Evolutionary conservation across 139 green algal species (phyloP), one percentile per base, ranked within the genome.

Genomic region (Mychonastes homosphaera): DNA sequence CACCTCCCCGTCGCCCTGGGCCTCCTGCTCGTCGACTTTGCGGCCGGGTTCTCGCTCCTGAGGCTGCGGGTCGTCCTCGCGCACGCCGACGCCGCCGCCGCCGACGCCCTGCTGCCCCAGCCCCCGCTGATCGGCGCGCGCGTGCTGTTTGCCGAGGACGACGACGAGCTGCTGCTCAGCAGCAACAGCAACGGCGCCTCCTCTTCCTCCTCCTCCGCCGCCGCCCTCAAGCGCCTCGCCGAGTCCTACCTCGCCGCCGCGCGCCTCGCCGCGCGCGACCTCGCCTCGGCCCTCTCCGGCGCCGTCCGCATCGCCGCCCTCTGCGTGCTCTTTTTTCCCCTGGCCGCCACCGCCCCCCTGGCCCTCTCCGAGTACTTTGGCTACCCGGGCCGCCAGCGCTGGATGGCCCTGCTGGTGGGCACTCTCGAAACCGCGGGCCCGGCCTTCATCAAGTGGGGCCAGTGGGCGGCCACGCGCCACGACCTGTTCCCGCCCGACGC

Each of bases 381-480:
- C n/a, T n/a, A n/a, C n/a, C n/a, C n/a, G n/a, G n/a, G n/a, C 24
- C 55, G 66, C 44, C 2, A 28, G 7, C 29, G 46, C 36, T 80
- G 74, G 74, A 45, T 82, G 59, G 48, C 30, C 30, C 58, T 79
- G 48, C 43, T 69, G 4, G 19, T 30, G 30, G 13, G 39, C 23
- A 71, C 40, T 24, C 13, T 64, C 44, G 57, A 64, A 23, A 23
- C 47, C 0, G 54, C 57, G 21, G 57, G 57, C 6, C 57, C 84
- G 43, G 62, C 56, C 8, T 70, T 70, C 16, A 62, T 62, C 61
- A 96, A 96, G 76, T 97, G 89, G 87, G 91, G 91, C 3, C 91
- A 99, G 74, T 99, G 92, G 92, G 88, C 92, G 0, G 85, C 92
- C 24, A 96, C 92, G 8, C 77, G 92, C 23, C 78, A 79, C 41